Percentiles rank a stretch among this genome's conserved stretches.
Conservation (phyloP, 163 green algal genomes). For the Prototheca stagnorum region DNA sequence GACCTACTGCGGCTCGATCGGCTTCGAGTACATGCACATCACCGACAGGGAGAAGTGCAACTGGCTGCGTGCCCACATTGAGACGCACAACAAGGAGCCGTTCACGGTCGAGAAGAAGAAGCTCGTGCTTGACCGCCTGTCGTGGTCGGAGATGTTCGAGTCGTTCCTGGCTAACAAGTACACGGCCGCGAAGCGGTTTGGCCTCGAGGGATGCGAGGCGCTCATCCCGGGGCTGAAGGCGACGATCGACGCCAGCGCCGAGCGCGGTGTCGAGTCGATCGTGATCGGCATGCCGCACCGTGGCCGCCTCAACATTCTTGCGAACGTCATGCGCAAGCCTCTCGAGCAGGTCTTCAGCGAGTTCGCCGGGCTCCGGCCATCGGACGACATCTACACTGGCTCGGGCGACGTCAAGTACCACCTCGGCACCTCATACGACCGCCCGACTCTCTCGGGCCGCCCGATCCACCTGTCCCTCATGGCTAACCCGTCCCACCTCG, state of each 20-base stretch:
- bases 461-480: constrained; percentile 86
- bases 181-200: constrained; percentile 92
- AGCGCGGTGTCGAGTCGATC: constrained; percentile 67
- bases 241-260: constrained; percentile 76
- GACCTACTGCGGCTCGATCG: constrained; percentile 81
- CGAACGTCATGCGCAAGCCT: constrained; percentile 97
- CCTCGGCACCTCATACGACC: constrained; percentile 88
- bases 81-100: constrained; percentile 36
- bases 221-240: constrained; percentile 96
- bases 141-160: constrained; percentile 93
- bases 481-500: constrained; percentile 84
- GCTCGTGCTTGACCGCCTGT: constrained; percentile 76
- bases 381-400: constrained; percentile 38
- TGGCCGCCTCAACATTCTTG: constrained; percentile 92
- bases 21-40: constrained; percentile 99
- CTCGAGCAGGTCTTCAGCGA: constrained; percentile 91
- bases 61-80: constrained; percentile 89
- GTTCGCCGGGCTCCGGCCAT: constrained; percentile 54
- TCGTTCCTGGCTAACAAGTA: constrained; percentile 96
- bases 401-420: constrained; percentile 97
- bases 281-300: constrained; percentile 95
- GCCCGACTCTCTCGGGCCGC: constrained; percentile 74
- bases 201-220: constrained; percentile 89
- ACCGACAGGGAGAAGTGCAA: constrained; percentile 81
- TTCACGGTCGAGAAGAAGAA: constrained; percentile 46